phyloP scores from a whole-genome alignment of 108 stramenopile species.

The Chaetoceros muelleri region DNA sequence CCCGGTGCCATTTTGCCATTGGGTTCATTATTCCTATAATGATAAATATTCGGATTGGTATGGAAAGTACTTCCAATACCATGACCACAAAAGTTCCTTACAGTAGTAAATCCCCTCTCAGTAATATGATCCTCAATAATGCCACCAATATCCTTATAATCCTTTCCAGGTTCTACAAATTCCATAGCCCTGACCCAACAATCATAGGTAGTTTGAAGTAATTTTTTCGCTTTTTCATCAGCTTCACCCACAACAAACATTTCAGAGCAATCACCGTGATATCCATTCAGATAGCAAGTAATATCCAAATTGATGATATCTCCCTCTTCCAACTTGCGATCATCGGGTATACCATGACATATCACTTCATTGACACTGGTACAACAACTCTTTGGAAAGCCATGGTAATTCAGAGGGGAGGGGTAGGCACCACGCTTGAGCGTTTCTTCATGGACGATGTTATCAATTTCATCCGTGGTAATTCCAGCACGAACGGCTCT shows the following conservation, averaged over 20 bases:
- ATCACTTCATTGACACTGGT: conserved; percentile 98
- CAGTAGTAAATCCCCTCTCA: conserved; percentile 58
- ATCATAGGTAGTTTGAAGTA: conserved; percentile 87
- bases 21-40: conserved; percentile 87
- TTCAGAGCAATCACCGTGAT: conserved; percentile 96
- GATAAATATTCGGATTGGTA: conserved; percentile 89
- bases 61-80: conserved; percentile 94
- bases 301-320: conserved; percentile 97
- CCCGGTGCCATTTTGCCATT: conserved; percentile 85
- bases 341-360: conserved; percentile 99
- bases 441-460: conserved; percentile 78
- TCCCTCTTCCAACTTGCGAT: conserved; percentile 67
- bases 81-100: conserved; percentile 90
- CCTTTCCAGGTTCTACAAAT: conserved; percentile 58
- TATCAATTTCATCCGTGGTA: conserved; percentile 93
- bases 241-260: conserved; percentile 91
- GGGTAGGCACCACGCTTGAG: conserved; percentile 80
- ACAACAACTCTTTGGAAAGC: conserved; percentile 97
- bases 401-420: conserved; percentile 93
- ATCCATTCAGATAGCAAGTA: conserved; percentile 86
- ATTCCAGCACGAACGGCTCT: conserved; percentile 67
- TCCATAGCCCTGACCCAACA: conserved; percentile 70
- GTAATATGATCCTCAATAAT: conserved; percentile 81
- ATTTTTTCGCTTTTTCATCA: conserved; percentile 34
- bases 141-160: conserved; percentile 90